These are phyloP conservation scores for Scutellaria galericulata DNA, from an alignment of 257 asterid genomes.

Conservation along the genomic window DNA sequence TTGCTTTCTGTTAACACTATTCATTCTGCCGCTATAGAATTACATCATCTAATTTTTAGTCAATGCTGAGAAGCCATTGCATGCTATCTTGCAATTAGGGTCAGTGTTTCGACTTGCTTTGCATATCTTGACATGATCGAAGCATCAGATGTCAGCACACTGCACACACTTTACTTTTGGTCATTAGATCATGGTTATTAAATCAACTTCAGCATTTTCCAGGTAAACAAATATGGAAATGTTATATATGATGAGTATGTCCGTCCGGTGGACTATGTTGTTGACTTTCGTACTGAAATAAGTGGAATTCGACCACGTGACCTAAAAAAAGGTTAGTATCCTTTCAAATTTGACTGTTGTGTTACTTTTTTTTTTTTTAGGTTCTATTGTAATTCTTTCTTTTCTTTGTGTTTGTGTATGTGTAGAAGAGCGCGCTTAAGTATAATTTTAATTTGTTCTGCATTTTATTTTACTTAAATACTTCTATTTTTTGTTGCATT, in stretches of 20 bases:
- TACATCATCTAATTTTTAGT: background rate
- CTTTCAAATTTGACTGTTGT: background rate
- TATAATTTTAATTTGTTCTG: background rate
- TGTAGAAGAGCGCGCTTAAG: background rate
- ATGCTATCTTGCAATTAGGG: slow-evolving; percentile 27
- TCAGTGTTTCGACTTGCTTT: slow-evolving; percentile 4
- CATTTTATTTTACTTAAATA: background rate
- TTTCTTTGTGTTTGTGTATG: background rate
- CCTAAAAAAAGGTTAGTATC: slow-evolving; percentile 73
- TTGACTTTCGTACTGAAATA: slow-evolving; percentile 89
- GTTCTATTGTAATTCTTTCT: background rate
- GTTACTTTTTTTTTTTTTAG: background rate
- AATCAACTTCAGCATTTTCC: slow-evolving; percentile 38
- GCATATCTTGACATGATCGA: slow-evolving; percentile 10
- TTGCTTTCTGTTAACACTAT: slow-evolving; percentile 6
- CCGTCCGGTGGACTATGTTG: slow-evolving; percentile 82
- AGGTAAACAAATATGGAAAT: slow-evolving; percentile 95
- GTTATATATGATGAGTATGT: slow-evolving; percentile 85
- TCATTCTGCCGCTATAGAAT: background rate
- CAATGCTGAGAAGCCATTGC: slow-evolving; percentile 1
- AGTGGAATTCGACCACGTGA: slow-evolving; percentile 94
- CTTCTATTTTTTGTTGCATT: background rate
- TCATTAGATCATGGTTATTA: slow-evolving; percentile 27
- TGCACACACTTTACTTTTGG: slow-evolving; percentile 17
- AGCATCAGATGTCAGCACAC: slow-evolving; percentile 8